A percentile compares a stretch with the other conserved stretches of the same genome.
phyloP scores from a whole-genome alignment of 345 rosid genomes.

The Populus euphratica region DNA sequence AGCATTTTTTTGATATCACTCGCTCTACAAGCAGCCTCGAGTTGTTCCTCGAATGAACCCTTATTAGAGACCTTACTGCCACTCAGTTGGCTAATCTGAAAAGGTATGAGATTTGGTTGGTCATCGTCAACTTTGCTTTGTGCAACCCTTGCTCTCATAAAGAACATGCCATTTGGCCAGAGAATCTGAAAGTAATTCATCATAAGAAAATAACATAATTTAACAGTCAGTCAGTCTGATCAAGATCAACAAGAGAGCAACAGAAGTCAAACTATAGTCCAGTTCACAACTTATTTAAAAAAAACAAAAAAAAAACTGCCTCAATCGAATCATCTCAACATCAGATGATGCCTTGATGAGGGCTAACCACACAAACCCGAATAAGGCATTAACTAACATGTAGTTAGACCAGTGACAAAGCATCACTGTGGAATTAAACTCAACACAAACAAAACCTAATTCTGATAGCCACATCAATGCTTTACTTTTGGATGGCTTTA shows the following conservation, averaged over 20 bases:
- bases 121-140: constrained; percentile 32
- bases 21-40: constrained; percentile 88
- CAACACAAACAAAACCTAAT: not conserved
- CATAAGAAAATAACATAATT: constrained; percentile 11
- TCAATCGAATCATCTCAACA: not conserved
- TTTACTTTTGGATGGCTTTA: not conserved
- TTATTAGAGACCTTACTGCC: constrained; percentile 52
- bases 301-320: not conserved
- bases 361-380: not conserved
- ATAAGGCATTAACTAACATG: not conserved
- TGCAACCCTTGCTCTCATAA: constrained; percentile 43
- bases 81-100: constrained; percentile 48
- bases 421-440: not conserved
- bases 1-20: constrained; percentile 73
- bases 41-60: constrained; percentile 70
- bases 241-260: not conserved
- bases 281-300: not conserved
- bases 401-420: not conserved
- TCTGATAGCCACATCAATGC: not conserved
- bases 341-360: not conserved
- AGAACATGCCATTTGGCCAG: constrained; percentile 91
- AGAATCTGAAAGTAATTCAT: constrained; percentile 45
- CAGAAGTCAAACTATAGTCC: not conserved
- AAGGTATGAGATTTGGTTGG: constrained; percentile 33
- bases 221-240: not conserved